Conservation (phyloP, 164 flowering plant genomes). For the Vitis cinerea region DNA sequence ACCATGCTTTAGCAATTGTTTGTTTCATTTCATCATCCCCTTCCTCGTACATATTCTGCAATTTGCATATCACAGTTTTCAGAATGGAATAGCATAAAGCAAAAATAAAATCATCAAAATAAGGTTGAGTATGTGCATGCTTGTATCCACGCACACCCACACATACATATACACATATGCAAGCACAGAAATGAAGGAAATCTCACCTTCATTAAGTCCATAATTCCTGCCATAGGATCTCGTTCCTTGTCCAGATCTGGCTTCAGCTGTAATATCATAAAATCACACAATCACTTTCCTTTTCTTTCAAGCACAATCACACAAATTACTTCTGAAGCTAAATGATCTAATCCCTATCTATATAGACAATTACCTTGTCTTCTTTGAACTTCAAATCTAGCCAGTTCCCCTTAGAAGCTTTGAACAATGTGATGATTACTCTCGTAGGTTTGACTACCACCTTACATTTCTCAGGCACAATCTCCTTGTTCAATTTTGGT, state of each 20-base stretch:
- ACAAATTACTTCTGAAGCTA: no score
- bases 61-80: neutral
- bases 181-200: neutral
- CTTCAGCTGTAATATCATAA: conserved; percentile 53
- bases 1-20: conserved; percentile 97
- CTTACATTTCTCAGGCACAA: conserved; percentile 79
- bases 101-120: no score
- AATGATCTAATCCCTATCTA: neutral
- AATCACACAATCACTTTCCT: neutral
- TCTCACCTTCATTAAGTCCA: conserved; percentile 91
- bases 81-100: no score
- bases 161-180: neutral
- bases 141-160: neutral
- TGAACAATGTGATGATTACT: conserved; percentile 63
- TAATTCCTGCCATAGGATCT: conserved; percentile 98
- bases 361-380: conserved; percentile 62
- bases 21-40: conserved; percentile 96
- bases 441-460: conserved; percentile 75
- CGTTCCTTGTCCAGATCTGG: conserved; percentile 64
- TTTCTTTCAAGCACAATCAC: no score
- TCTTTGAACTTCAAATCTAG: conserved; percentile 84
- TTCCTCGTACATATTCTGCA: conserved; percentile 97
- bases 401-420: conserved; percentile 92
- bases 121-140: no score
- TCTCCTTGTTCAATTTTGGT: conserved; percentile 75